Evolutionary conservation across 2,329 filamentous ascomycete genomes (phyloP).

Genomic region (Pestalotiopsis sp.): DNA sequence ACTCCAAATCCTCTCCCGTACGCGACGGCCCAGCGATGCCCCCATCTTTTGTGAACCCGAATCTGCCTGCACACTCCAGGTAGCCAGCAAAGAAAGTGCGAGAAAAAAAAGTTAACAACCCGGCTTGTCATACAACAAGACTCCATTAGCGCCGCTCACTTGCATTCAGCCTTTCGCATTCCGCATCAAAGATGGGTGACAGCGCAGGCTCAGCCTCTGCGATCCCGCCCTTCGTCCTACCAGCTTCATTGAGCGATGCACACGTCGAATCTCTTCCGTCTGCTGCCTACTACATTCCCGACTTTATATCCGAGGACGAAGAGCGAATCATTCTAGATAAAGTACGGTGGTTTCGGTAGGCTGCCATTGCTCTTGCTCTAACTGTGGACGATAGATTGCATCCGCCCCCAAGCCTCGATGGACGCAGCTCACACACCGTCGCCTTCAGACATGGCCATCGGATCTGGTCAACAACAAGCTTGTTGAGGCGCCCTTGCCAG

Average conservation of each 20-base stretch:
- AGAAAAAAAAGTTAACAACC: background rate
- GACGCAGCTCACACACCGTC: conserved; percentile 83
- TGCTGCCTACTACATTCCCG: conserved; percentile 79
- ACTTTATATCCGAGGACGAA: conserved; percentile 80
- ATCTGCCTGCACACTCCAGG: background rate
- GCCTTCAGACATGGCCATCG: conserved; percentile 89
- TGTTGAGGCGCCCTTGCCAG: conserved; percentile 72
- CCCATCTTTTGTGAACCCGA: background rate
- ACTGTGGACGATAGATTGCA: conserved; percentile 53
- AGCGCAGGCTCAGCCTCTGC: conserved; percentile 5
- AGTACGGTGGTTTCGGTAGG: conserved; percentile 44
- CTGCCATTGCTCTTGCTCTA: conserved; percentile 32
- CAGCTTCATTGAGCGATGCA: conserved; percentile 51
- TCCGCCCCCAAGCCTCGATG: conserved; percentile 75
- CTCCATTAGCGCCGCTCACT: background rate
- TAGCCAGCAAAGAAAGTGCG: background rate
- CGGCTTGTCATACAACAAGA: background rate
- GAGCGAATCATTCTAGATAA: conserved; percentile 72
- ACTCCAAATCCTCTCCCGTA: background rate
- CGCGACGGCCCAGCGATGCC: background rate
- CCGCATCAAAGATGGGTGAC: conserved; percentile 3
- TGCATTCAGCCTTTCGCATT: conserved; percentile 4
- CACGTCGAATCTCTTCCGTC: conserved; percentile 60
- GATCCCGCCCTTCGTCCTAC: conserved; percentile 33
- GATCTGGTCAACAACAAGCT: conserved; percentile 79